These are phyloP conservation scores for Actinomucor elegans DNA, from an alignment of 371 early-diverging fungal species.

Conservation along the genomic window DNA sequence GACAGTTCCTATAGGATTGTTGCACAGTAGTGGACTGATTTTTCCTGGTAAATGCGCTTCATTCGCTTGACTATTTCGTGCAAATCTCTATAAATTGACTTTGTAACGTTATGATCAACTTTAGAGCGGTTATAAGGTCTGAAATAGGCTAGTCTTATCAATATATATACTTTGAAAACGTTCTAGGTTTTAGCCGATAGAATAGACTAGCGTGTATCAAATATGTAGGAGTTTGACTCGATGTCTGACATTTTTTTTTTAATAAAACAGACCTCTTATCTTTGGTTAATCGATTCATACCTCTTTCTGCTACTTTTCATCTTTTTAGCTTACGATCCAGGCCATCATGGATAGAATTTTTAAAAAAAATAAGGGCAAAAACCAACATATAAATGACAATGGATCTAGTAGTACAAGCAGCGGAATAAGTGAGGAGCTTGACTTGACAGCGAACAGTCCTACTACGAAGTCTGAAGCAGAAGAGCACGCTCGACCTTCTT, in stretches of 20 bases:
- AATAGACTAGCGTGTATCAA: too few species aligned
- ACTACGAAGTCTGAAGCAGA: neutral
- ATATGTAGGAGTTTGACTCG: too few species aligned
- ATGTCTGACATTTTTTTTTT: constrained; percentile 3
- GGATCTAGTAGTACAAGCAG: neutral
- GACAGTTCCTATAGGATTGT: too few species aligned
- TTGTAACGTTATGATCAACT: too few species aligned
- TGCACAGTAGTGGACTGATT: too few species aligned
- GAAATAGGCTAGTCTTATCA: neutral
- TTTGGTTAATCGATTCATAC: neutral
- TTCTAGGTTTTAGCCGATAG: neutral
- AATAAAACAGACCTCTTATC: too few species aligned
- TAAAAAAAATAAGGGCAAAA: neutral
- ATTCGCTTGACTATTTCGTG: too few species aligned
- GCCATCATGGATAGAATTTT: constrained; percentile 1
- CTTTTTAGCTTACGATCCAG: neutral
- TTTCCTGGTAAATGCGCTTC: too few species aligned
- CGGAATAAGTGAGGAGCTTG: neutral
- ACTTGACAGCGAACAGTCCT: neutral
- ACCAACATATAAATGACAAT: neutral
- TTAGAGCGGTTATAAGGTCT: too few species aligned
- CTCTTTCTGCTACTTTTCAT: neutral
- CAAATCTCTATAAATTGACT: too few species aligned
- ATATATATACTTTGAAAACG: neutral
- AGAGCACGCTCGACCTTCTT: neutral